phyloP scores from a whole-genome alignment of 108 stramenopile species.

The Nitzschia palea region DNA sequence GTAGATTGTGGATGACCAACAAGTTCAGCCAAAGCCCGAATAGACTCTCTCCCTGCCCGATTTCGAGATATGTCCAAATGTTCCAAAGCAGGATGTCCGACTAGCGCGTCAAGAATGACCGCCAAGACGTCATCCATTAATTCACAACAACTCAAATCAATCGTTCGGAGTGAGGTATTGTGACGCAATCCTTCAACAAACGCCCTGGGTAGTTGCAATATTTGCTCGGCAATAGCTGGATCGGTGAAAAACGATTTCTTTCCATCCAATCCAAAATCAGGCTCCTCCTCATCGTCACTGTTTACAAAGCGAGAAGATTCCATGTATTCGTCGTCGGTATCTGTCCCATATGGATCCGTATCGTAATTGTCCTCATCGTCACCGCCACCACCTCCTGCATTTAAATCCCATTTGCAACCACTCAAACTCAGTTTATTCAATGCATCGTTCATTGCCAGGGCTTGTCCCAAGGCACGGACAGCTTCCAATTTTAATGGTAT shows the following conservation, averaged over 20 bases:
- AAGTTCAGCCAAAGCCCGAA: slow-evolving; percentile 9
- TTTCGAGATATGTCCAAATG: slow-evolving; percentile 19
- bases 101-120: slow-evolving; percentile 1
- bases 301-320: background rate
- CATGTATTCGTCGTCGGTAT: background rate
- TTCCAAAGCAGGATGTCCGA: slow-evolving; percentile 8
- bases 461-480: slow-evolving; percentile 6
- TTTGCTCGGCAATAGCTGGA: background rate
- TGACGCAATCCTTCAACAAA: slow-evolving; percentile 8
- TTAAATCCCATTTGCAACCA: slow-evolving; percentile 14
- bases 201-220: background rate
- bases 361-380: background rate
- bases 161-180: slow-evolving; percentile 6
- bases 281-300: slow-evolving; percentile 1
- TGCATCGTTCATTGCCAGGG: background rate
- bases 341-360: background rate
- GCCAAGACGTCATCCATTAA: slow-evolving; percentile 12
- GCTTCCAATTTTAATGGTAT: slow-evolving; percentile 4
- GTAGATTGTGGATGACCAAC: background rate
- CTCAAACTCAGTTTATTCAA: slow-evolving; percentile 23
- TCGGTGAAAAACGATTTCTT: background rate
- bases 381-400: background rate
- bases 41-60: background rate
- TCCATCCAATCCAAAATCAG: background rate
- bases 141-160: slow-evolving; percentile 23